phyloP scores from a whole-genome alignment of 805 yeast genomes.

The Candida xiaguanensis region DNA sequence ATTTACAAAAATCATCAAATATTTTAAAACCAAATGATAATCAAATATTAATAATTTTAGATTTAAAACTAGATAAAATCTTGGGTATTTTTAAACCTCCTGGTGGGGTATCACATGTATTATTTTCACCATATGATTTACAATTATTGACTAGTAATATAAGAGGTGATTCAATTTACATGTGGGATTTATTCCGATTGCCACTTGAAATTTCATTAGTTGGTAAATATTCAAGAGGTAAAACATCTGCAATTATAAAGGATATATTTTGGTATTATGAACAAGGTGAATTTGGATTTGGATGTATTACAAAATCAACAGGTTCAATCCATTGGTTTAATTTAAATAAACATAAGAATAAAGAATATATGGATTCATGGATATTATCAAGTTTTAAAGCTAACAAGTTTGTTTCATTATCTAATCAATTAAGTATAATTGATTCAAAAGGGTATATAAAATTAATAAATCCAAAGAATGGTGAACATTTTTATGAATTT shows the following conservation, averaged over 20 bases:
- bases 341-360: slow-evolving; percentile 20
- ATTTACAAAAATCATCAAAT: slow-evolving; percentile 20
- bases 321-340: slow-evolving; percentile 66
- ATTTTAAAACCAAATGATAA: slow-evolving; percentile 25
- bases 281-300: slow-evolving; percentile 32
- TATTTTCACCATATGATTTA: slow-evolving; percentile 60
- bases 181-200: slow-evolving; percentile 59
- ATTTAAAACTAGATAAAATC: slow-evolving; percentile 38
- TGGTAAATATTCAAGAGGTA: slow-evolving; percentile 61
- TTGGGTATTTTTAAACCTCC: slow-evolving; percentile 52
- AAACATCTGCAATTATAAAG: slow-evolving; percentile 52
- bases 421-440: slow-evolving; percentile 30
- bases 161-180: slow-evolving; percentile 59
- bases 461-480: slow-evolving; percentile 35
- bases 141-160: slow-evolving; percentile 49
- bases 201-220: slow-evolving; percentile 49
- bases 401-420: slow-evolving; percentile 24
- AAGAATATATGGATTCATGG: slow-evolving; percentile 38
- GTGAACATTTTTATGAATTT: slow-evolving; percentile 36
- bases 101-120: slow-evolving; percentile 56
- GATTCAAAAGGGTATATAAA: slow-evolving; percentile 29
- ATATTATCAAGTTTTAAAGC: slow-evolving; percentile 39
- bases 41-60: slow-evolving; percentile 44
- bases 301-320: slow-evolving; percentile 48
- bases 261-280: slow-evolving; percentile 54